Percentiles rank a stretch among this genome's conserved stretches.
Evolutionary conservation across 257 asterid genomes (phyloP).

Genomic region (Solanum dulcamara): DNA sequence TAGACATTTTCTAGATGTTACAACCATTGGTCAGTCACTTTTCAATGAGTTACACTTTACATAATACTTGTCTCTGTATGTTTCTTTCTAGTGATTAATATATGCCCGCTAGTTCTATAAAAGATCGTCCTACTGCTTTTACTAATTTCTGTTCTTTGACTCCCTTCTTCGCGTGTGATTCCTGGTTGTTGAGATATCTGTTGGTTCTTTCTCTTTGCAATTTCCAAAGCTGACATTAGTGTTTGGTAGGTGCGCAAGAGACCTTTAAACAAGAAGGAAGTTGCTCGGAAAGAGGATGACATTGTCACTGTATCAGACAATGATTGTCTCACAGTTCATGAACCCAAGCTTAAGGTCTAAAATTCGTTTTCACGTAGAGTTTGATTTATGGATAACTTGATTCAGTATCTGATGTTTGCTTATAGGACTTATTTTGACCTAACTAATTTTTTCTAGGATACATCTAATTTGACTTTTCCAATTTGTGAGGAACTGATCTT

Average conservation of each 20-base stretch:
- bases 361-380: neutral
- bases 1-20: neutral
- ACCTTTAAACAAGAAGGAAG: constrained; percentile 93
- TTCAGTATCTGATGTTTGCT: neutral
- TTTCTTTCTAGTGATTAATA: neutral
- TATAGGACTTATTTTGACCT: neutral
- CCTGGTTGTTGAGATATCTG: neutral
- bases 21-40: neutral
- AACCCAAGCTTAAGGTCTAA: constrained; percentile 87
- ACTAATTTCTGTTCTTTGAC: neutral
- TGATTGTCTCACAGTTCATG: constrained; percentile 73
- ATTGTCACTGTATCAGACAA: constrained; percentile 76
- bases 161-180: neutral
- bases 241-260: constrained; percentile 87
- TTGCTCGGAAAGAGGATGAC: constrained; percentile 87
- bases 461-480: neutral
- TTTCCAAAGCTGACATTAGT: neutral
- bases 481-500: constrained; percentile 16
- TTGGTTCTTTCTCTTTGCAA: neutral
- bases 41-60: neutral
- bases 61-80: neutral
- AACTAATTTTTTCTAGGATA: neutral
- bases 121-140: neutral
- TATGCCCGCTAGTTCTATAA: neutral
- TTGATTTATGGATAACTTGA: neutral